Evolutionary conservation across 805 yeast genomes (phyloP).

Genomic region (Wickerhamiella vanderwaltii): DNA sequence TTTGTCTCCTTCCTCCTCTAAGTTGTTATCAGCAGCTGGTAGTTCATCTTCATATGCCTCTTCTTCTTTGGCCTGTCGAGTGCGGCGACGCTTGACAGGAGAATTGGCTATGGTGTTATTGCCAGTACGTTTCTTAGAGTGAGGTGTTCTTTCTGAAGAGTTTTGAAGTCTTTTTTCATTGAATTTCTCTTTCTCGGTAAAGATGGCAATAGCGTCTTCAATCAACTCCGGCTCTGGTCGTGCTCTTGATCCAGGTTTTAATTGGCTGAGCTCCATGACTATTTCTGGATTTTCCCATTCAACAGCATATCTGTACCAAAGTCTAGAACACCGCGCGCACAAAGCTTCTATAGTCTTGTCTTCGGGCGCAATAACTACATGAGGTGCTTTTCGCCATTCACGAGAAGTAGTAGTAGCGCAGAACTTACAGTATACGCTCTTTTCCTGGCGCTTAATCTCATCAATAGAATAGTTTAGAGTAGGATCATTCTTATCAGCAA

Average conservation of each 20-base stretch:
- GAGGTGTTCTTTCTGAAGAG: constrained; percentile 14
- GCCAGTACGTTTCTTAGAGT: constrained; percentile 8
- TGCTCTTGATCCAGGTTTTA: constrained; percentile 34
- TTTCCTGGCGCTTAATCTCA: constrained; percentile 33
- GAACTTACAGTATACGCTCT: constrained; percentile 52
- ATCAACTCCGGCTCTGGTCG: constrained; percentile 50
- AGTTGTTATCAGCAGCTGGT: not conserved
- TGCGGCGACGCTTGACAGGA: constrained; percentile 13
- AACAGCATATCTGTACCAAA: constrained; percentile 86
- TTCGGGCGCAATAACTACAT: constrained; percentile 34
- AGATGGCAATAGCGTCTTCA: constrained; percentile 35
- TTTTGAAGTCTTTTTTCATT: constrained; percentile 13
- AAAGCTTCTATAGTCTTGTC: constrained; percentile 41
- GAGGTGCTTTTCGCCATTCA: constrained; percentile 65
- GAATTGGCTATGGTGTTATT: constrained; percentile 12
- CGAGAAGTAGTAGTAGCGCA: constrained; percentile 46
- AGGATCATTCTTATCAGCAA: constrained; percentile 49
- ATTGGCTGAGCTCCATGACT: constrained; percentile 42
- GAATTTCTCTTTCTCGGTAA: constrained; percentile 23
- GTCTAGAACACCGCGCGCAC: constrained; percentile 74
- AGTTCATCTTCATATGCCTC: constrained; percentile 1
- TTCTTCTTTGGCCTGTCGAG: constrained; percentile 15
- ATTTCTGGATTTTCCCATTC: constrained; percentile 73
- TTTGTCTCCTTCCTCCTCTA: not conserved
- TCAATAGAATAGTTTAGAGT: constrained; percentile 57